A percentile compares a stretch with the other conserved stretches of the same genome.
Evolutionary conservation across 2,329 filamentous ascomycete species (phyloP).

Genomic region (Scolecobasidium constrictum): DNA sequence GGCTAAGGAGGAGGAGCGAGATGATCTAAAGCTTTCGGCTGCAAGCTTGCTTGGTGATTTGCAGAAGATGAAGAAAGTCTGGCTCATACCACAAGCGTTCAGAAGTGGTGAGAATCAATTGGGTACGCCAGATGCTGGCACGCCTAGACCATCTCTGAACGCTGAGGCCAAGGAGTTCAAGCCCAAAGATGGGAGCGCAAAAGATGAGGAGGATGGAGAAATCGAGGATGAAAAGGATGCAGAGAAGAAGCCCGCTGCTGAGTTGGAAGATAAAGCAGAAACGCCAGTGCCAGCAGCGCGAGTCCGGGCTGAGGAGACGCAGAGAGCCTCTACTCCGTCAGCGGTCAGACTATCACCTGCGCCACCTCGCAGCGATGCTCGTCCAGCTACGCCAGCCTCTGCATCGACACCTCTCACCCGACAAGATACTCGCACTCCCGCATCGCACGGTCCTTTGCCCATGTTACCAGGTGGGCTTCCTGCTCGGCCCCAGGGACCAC

Average conservation of each 20-base stretch:
- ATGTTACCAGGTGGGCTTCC: constrained; percentile 37
- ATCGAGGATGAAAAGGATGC: constrained; percentile 49
- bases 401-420: constrained; percentile 11
- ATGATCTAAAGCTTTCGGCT: constrained; percentile 66
- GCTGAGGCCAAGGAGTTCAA: constrained; percentile 54
- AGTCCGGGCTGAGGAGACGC: constrained; percentile 11
- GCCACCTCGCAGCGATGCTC: background rate
- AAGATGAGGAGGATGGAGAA: constrained; percentile 61
- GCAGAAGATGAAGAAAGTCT: constrained; percentile 54
- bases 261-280: constrained; percentile 13
- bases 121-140: constrained; percentile 14
- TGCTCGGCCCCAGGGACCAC: constrained; percentile 47
- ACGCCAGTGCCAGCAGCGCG: constrained; percentile 5
- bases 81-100: constrained; percentile 67
- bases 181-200: constrained; percentile 27
- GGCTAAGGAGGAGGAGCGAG: constrained; percentile 48
- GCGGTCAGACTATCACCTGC: background rate
- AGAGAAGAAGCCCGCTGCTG: constrained; percentile 6
- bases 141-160: constrained; percentile 24
- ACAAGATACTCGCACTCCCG: constrained; percentile 19
- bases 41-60: constrained; percentile 61
- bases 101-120: constrained; percentile 38
- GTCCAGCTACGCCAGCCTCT: constrained; percentile 1
- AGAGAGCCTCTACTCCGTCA: background rate
- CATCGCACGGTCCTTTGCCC: constrained; percentile 17